A percentile compares a stretch with the other conserved stretches of the same genome.
Conservation (phyloP, 768 basidiomycete genomes). For the Boletus rex-veris region DNA sequence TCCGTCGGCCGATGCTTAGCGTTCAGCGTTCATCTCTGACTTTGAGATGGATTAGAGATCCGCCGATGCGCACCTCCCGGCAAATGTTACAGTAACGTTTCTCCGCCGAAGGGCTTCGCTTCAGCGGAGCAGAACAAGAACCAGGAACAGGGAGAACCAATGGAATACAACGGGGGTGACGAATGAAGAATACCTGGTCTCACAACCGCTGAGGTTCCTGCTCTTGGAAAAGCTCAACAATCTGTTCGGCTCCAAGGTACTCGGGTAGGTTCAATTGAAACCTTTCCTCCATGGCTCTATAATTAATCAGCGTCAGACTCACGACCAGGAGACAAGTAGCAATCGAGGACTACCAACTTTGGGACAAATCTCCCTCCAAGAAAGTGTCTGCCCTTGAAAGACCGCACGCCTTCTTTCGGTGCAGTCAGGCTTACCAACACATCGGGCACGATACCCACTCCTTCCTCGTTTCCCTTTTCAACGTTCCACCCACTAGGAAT, state of each 20-base stretch:
- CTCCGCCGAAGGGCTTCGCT: background rate
- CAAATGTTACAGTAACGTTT: no score
- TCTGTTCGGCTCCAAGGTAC: slow-evolving; percentile 78
- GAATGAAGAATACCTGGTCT: background rate
- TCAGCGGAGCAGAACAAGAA: background rate
- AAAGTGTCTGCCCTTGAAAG: slow-evolving; percentile 82
- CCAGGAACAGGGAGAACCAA: background rate
- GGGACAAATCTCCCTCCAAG: slow-evolving; percentile 93
- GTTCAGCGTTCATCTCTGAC: no score
- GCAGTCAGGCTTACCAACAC: slow-evolving; percentile 90
- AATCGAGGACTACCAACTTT: slow-evolving; percentile 49
- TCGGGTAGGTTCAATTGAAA: slow-evolving; percentile 75
- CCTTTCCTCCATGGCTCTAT: slow-evolving; percentile 68
- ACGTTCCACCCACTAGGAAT: slow-evolving; percentile 98
- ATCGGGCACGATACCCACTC: slow-evolving; percentile 62
- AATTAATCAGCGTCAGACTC: slow-evolving; percentile 2
- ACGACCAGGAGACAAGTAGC: background rate
- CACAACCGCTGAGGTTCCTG: slow-evolving; percentile 4
- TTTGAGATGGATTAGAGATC: no score
- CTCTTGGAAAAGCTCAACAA: slow-evolving; percentile 63
- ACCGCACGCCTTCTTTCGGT: slow-evolving; percentile 82
- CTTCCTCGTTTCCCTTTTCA: slow-evolving; percentile 61
- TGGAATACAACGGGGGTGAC: no score
- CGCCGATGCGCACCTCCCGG: no score
- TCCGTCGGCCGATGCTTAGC: no score